Percentiles rank a stretch among this genome's conserved stretches.
These are phyloP conservation scores for Papilionanthe hybrid DNA, from an alignment of 116 monocot genomes.

Conservation along the genomic window DNA sequence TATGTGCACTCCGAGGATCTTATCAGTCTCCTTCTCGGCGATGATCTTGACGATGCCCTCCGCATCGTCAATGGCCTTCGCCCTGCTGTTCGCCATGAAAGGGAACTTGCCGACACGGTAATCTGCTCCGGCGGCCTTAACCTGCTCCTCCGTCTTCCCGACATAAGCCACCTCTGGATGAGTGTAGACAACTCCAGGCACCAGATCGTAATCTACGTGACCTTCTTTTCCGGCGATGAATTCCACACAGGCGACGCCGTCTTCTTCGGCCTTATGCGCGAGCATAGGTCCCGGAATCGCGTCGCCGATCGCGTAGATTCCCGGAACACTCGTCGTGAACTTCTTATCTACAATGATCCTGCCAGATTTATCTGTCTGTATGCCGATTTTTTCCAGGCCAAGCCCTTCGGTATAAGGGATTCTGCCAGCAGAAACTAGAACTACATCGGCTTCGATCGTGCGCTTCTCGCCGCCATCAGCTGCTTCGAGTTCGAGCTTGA, in stretches of 20 bases:
- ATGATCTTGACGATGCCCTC: slow-evolving; percentile 73
- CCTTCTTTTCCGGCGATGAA: slow-evolving; percentile 62
- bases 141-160: slow-evolving; percentile 74
- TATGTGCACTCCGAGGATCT: slow-evolving; percentile 60
- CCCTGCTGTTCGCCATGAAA: slow-evolving; percentile 52
- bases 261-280: slow-evolving; percentile 67
- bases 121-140: slow-evolving; percentile 44
- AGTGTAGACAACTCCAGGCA: slow-evolving; percentile 73
- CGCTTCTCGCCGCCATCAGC: slow-evolving; percentile 57
- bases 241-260: slow-evolving; percentile 68
- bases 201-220: slow-evolving; percentile 71
- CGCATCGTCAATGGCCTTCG: slow-evolving; percentile 73
- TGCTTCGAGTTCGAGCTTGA: slow-evolving; percentile 54
- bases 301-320: slow-evolving; percentile 65
- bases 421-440: slow-evolving; percentile 64
- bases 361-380: slow-evolving; percentile 50
- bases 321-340: slow-evolving; percentile 54
- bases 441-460: slow-evolving; percentile 62
- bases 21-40: slow-evolving; percentile 62
- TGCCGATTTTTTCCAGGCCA: slow-evolving; percentile 40
- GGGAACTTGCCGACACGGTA: slow-evolving; percentile 61
- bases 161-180: slow-evolving; percentile 77
- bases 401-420: slow-evolving; percentile 39
- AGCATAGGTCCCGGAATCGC: slow-evolving; percentile 65
- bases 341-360: slow-evolving; percentile 53